phyloP scores from a whole-genome alignment of 306 rosid species.

The Hippophae tibetana region DNA sequence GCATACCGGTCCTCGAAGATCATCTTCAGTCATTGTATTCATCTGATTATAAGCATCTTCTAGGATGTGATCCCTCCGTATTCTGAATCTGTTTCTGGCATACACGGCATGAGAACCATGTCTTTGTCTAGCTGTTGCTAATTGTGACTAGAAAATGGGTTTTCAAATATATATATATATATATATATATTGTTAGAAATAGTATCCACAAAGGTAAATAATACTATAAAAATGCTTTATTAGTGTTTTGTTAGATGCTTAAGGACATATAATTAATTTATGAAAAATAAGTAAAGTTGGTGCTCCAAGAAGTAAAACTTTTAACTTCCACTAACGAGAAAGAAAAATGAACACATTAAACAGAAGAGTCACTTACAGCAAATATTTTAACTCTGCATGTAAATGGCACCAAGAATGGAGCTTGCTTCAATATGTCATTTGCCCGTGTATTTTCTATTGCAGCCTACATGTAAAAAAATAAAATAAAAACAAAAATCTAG shows the following conservation, averaged over 20 bases:
- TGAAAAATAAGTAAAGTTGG: background rate
- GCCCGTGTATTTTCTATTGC: conserved; percentile 70
- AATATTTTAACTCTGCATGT: conserved; percentile 98
- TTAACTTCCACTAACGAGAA: background rate
- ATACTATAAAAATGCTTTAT: no score
- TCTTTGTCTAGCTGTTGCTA: conserved; percentile 75
- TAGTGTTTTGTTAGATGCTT: no score
- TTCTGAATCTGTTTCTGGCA: conserved; percentile 79
- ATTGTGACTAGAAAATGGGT: conserved; percentile 71
- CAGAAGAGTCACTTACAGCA: conserved; percentile 45
- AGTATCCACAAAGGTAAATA: background rate
- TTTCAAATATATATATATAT: background rate
- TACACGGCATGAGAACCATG: conserved; percentile 55
- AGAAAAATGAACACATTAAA: conserved; percentile 7
- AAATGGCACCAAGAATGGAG: conserved; percentile 90
- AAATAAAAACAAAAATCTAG: conserved; percentile 7
- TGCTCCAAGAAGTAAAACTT: background rate
- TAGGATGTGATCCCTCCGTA: conserved; percentile 78
- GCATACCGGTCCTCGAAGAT: conserved; percentile 82
- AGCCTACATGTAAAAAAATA: conserved; percentile 41
- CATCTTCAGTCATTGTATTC: conserved; percentile 88
- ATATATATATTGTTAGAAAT: background rate
- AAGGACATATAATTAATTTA: no score
- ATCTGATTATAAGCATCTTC: conserved; percentile 94
- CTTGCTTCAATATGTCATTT: conserved; percentile 85